Evolutionary conservation across 805 yeast species (phyloP).

Genomic region (Phaffomyces thermotolerans): DNA sequence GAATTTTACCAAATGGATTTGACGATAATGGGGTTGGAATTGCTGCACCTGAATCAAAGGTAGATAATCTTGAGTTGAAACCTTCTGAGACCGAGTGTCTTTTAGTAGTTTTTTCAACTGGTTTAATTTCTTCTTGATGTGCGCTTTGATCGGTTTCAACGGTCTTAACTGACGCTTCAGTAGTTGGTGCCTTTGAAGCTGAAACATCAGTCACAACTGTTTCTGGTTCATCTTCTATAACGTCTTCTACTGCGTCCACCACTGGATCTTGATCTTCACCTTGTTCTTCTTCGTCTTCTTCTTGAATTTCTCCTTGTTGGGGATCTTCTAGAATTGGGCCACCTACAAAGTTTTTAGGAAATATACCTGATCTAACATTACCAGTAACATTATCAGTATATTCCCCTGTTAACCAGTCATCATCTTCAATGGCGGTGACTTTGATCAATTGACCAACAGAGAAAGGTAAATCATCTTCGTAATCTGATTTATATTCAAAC

Average conservation of each 20-base stretch:
- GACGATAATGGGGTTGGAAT: slow-evolving; percentile 5
- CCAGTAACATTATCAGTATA: slow-evolving; percentile 38
- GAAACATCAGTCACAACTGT: background rate
- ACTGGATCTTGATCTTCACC: background rate
- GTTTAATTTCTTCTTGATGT: too few species aligned
- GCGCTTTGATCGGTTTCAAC: background rate
- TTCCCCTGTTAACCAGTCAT: slow-evolving; percentile 82
- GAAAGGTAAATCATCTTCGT: slow-evolving; percentile 79
- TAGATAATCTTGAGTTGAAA: slow-evolving; percentile 7
- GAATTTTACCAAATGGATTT: slow-evolving; percentile 2
- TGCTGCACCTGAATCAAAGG: slow-evolving; percentile 10
- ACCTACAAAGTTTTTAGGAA: slow-evolving; percentile 78
- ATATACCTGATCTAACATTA: slow-evolving; percentile 55
- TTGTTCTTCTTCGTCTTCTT: background rate
- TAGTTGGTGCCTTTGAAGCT: background rate
- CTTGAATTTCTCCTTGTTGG: background rate
- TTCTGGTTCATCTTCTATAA: background rate
- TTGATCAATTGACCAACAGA: slow-evolving; percentile 58
- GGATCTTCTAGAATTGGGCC: slow-evolving; percentile 6
- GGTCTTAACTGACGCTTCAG: slow-evolving; percentile 2
- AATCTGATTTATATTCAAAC: slow-evolving; percentile 61
- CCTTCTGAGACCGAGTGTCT: slow-evolving; percentile 5
- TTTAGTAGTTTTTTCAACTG: background rate
- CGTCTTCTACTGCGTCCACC: background rate
- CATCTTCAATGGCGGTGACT: slow-evolving; percentile 79